Percentiles rank a stretch among this genome's conserved stretches.
These are phyloP conservation scores for Collybia mongolica DNA, from an alignment of 768 basidiomycete genomes.

Conservation along the genomic window DNA sequence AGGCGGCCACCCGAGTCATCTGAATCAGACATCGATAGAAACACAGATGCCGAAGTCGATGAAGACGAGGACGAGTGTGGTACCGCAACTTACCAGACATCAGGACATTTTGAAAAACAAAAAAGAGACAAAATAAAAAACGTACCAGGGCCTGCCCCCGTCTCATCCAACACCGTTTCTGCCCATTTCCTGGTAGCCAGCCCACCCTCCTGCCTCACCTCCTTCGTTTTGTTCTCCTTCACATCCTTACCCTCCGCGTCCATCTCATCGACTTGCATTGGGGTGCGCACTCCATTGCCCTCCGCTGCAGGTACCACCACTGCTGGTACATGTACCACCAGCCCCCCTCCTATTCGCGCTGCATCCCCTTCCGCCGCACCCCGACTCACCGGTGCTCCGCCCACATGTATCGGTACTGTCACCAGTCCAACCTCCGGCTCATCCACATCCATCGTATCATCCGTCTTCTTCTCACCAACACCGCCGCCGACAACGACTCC, in stretches of 20 bases:
- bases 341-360: not conserved
- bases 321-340: constrained; percentile 28
- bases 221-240: constrained; percentile 7
- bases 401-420: constrained; percentile 12
- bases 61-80: not conserved
- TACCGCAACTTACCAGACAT: not conserved
- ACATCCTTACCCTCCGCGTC: constrained; percentile 11
- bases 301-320: constrained; percentile 9
- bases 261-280: constrained; percentile 24
- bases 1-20: constrained; percentile 2
- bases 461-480: not conserved
- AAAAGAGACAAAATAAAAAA: not conserved
- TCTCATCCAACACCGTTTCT: constrained; percentile 36
- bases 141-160: constrained; percentile 3
- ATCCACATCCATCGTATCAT: constrained; percentile 31
- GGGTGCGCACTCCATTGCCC: constrained; percentile 10
- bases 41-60: constrained; percentile 6
- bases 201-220: constrained; percentile 8
- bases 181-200: constrained; percentile 45
- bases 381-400: not conserved
- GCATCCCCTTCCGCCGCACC: not conserved
- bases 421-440: not conserved
- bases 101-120: not conserved
- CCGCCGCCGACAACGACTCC: not conserved
- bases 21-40: constrained; percentile 14